phyloP scores from a whole-genome alignment of 2,329 filamentous ascomycete species.

The Phialophora verrucosa region DNA sequence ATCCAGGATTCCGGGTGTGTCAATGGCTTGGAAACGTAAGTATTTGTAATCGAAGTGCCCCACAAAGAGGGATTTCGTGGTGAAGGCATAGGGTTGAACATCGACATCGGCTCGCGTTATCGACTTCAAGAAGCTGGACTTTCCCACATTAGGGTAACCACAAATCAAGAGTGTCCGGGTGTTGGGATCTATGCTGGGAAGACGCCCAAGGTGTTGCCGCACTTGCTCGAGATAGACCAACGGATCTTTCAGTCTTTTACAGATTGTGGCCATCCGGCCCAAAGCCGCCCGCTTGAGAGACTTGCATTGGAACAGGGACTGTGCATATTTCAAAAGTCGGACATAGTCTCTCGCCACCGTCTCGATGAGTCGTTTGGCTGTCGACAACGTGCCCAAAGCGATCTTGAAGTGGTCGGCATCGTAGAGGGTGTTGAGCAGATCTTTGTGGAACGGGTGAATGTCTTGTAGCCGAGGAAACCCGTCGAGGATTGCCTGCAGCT shows the following conservation, averaged over 20 bases:
- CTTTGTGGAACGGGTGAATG: constrained; percentile 91
- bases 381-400: constrained; percentile 92
- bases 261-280: constrained; percentile 97
- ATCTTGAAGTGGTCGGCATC: constrained; percentile 98
- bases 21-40: constrained; percentile 86
- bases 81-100: constrained; percentile 97
- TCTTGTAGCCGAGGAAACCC: constrained; percentile 91
- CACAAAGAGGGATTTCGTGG: constrained; percentile 95
- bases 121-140: constrained; percentile 92
- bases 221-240: constrained; percentile 95
- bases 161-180: constrained; percentile 95
- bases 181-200: constrained; percentile 98
- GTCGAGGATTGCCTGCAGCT: constrained; percentile 87
- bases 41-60: constrained; percentile 99
- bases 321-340: constrained; percentile 92
- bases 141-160: constrained; percentile 97
- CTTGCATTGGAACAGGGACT: constrained; percentile 98
- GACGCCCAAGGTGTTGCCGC: constrained; percentile 93
- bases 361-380: constrained; percentile 95
- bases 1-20: constrained; percentile 97
- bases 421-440: constrained; percentile 96
- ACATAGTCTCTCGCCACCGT: constrained; percentile 96
- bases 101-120: constrained; percentile 95
- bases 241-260: constrained; percentile 91
- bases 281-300: constrained; percentile 95